Conservation (phyloP, 768 basidiomycete genomes). For the Boletus reticulatus region DNA sequence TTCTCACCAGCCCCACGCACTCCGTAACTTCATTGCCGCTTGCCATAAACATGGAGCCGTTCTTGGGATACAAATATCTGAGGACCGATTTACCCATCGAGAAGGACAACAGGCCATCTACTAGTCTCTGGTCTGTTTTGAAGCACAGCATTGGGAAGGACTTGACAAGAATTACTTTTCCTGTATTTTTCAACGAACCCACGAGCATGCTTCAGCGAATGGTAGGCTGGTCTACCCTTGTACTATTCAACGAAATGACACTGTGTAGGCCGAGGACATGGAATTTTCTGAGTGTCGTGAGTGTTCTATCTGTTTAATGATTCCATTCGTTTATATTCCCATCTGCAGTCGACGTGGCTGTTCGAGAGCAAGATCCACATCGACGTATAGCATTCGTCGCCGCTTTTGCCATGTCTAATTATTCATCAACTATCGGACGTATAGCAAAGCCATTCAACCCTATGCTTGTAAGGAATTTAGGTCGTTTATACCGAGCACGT, state of each 20-base stretch:
- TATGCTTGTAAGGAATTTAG: slow-evolving; percentile 63
- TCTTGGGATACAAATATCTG: slow-evolving; percentile 66
- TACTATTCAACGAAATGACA: background rate
- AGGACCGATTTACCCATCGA: slow-evolving; percentile 59
- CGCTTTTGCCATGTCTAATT: slow-evolving; percentile 98
- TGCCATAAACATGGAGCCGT: slow-evolving; percentile 43
- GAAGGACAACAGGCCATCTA: slow-evolving; percentile 78
- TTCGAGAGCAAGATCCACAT: slow-evolving; percentile 69
- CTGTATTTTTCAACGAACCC: slow-evolving; percentile 90
- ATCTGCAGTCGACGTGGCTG: slow-evolving; percentile 76
- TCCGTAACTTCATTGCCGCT: slow-evolving; percentile 34
- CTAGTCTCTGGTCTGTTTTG: slow-evolving; percentile 92
- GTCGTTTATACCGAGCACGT: background rate
- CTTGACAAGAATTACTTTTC: slow-evolving; percentile 92
- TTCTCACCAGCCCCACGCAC: slow-evolving; percentile 49
- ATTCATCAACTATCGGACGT: slow-evolving; percentile 92
- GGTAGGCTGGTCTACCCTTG: slow-evolving; percentile 40
- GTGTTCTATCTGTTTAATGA: slow-evolving; percentile 24
- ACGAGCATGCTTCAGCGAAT: slow-evolving; percentile 97
- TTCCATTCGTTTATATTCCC: slow-evolving; percentile 2
- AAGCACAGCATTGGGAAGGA: slow-evolving; percentile 97
- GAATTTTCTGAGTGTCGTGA: slow-evolving; percentile 90
- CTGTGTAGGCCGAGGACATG: slow-evolving; percentile 83
- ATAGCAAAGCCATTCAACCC: slow-evolving; percentile 98
- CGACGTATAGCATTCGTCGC: slow-evolving; percentile 89